Conservation (phyloP, 371 early-diverging fungal genomes). For the Gilbertella persicaria region DNA sequence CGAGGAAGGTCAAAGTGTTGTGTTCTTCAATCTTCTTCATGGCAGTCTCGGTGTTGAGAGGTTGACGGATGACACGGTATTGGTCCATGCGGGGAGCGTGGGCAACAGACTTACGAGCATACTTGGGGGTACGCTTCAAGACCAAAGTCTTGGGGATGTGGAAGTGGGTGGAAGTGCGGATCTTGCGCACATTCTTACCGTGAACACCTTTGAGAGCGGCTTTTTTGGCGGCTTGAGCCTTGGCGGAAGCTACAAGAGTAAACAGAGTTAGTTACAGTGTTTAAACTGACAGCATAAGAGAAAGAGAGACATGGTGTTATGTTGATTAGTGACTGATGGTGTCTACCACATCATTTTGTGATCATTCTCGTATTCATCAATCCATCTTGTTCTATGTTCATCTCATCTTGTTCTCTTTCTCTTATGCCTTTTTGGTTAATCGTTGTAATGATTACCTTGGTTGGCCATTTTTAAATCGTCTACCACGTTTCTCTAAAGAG, state of each 20-base stretch:
- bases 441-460: slow-evolving; percentile 19
- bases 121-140: slow-evolving; percentile 85
- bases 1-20: slow-evolving; percentile 98
- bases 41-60: slow-evolving; percentile 96
- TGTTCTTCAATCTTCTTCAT: slow-evolving; percentile 98
- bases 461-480: slow-evolving; percentile 30
- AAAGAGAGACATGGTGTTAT: not conserved
- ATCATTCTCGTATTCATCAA: too few relatives aligned
- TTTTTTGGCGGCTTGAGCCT: slow-evolving; percentile 77
- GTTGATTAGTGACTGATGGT: not conserved
- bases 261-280: not conserved
- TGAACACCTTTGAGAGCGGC: slow-evolving; percentile 88
- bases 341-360: too few relatives aligned
- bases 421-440: not conserved
- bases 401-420: slow-evolving; percentile 2
- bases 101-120: slow-evolving; percentile 86
- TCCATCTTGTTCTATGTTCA: slow-evolving; percentile 1
- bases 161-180: slow-evolving; percentile 90
- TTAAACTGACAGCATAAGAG: not conserved
- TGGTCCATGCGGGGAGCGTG: slow-evolving; percentile 76
- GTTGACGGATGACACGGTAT: slow-evolving; percentile 88
- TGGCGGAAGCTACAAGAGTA: slow-evolving; percentile 41
- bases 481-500: slow-evolving; percentile 35
- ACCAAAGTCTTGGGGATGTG: slow-evolving; percentile 92
- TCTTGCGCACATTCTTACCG: slow-evolving; percentile 78